Conservation (phyloP, 2,329 filamentous ascomycete genomes). For the Neocatenulostroma microsporum region DNA sequence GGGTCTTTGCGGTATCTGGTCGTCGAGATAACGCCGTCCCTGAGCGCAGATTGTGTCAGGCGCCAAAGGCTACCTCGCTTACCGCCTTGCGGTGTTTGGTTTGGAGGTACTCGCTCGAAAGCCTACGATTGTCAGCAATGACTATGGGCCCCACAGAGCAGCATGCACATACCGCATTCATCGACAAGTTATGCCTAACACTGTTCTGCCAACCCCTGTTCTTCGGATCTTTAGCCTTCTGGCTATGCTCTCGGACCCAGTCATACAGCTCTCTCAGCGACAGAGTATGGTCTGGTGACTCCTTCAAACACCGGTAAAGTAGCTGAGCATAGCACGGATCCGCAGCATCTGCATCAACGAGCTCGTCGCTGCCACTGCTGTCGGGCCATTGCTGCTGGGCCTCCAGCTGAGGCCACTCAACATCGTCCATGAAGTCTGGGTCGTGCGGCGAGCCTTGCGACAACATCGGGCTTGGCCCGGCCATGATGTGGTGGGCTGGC, state of each 20-base stretch:
- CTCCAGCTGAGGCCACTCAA: constrained; percentile 4
- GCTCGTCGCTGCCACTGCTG: constrained; percentile 7
- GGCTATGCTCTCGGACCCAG: constrained; percentile 78
- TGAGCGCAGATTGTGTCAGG: constrained; percentile 63
- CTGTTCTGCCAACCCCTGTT: constrained; percentile 82
- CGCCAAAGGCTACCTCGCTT: constrained; percentile 72
- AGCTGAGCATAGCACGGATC: constrained; percentile 61
- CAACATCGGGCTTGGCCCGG: constrained; percentile 6
- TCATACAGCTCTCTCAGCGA: constrained; percentile 79
- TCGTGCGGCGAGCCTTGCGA: constrained; percentile 8
- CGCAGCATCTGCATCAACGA: constrained; percentile 13
- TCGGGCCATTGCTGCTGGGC: constrained; percentile 1
- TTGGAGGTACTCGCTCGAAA: constrained; percentile 46
- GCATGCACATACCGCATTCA: constrained; percentile 82
- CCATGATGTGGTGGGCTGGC: constrained; percentile 3
- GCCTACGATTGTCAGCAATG: constrained; percentile 38
- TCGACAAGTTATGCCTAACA: constrained; percentile 89
- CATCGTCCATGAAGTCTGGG: constrained; percentile 4
- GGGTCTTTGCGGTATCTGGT: constrained; percentile 51
- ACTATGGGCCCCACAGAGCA: too few relatives aligned
- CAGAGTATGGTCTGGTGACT: constrained; percentile 59
- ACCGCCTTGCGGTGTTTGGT: constrained; percentile 39
- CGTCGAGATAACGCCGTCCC: constrained; percentile 72
- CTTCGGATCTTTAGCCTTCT: constrained; percentile 56
- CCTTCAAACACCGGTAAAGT: constrained; percentile 68